These are phyloP conservation scores for Penicillium argentinense DNA, from an alignment of 495 filamentous ascomycete species.

Conservation along the genomic window DNA sequence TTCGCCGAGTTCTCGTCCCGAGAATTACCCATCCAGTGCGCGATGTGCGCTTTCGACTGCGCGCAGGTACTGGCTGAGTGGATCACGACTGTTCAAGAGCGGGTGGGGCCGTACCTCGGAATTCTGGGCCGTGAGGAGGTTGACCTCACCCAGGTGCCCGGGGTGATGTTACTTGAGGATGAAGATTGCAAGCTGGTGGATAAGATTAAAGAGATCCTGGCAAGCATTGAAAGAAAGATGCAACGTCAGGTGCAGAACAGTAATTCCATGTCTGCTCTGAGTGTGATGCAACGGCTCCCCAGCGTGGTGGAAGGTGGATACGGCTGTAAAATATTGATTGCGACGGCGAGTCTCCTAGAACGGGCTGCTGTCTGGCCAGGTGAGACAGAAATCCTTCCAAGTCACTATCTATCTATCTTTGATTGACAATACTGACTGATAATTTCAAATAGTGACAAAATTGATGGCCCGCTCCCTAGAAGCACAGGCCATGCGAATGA, in stretches of 20 bases:
- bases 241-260: conserved; percentile 51
- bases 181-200: conserved; percentile 86
- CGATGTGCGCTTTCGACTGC: conserved; percentile 93
- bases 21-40: conserved; percentile 90
- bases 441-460: conserved; percentile 70
- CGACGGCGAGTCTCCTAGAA: conserved; percentile 88
- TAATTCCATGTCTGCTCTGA: conserved; percentile 49
- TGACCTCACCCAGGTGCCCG: conserved; percentile 73
- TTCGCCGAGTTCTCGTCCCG: conserved; percentile 83
- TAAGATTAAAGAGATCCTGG: conserved; percentile 81
- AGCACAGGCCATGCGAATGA: conserved; percentile 80
- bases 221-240: conserved; percentile 80
- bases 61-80: conserved; percentile 97
- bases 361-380: conserved; percentile 91
- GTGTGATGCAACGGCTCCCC: conserved; percentile 52
- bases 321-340: conserved; percentile 80
- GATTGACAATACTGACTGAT: not conserved
- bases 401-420: not conserved
- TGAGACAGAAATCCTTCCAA: too few relatives aligned
- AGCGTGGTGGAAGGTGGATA: conserved; percentile 68
- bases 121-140: conserved; percentile 80
- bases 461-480: conserved; percentile 87
- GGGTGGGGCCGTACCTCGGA: conserved; percentile 84
- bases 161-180: conserved; percentile 86
- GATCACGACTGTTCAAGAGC: conserved; percentile 92